Evolutionary conservation across 1,284 basidiomycete genomes (phyloP).

Genomic region (Chalciporus piperatoides): DNA sequence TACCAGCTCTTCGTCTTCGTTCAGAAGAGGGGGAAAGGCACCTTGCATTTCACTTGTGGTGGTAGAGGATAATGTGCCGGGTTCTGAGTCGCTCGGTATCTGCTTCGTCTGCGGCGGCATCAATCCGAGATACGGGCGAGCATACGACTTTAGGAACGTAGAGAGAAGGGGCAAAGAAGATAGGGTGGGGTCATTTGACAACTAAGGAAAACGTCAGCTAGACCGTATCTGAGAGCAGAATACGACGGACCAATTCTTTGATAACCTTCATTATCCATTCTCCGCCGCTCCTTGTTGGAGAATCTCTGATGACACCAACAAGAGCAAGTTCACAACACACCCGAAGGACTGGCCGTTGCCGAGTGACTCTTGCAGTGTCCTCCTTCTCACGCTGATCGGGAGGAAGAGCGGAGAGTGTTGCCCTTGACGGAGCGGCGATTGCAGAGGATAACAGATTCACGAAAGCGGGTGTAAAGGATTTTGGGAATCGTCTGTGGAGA

Average conservation of each 20-base stretch:
- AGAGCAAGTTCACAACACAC: conserved; percentile 89
- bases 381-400: conserved; percentile 92
- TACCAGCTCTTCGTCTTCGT: conserved; percentile 71
- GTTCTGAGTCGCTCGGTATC: conserved; percentile 49
- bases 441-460: conserved; percentile 61
- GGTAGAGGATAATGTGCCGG: conserved; percentile 48
- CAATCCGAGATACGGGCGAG: conserved; percentile 77
- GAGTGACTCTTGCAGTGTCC: conserved; percentile 73
- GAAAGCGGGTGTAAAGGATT: conserved; percentile 73
- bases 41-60: conserved; percentile 39
- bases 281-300: conserved; percentile 64
- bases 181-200: conserved; percentile 83
- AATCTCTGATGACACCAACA: conserved; percentile 76
- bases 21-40: conserved; percentile 40
- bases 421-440: conserved; percentile 61
- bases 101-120: conserved; percentile 54
- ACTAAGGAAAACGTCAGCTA: conserved; percentile 41
- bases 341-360: conserved; percentile 83
- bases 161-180: conserved; percentile 82
- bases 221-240: neutral
- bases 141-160: conserved; percentile 82
- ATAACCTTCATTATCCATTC: conserved; percentile 83
- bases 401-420: conserved; percentile 55
- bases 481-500: conserved; percentile 85
- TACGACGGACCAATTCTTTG: conserved; percentile 70